These are phyloP conservation scores for Chlamydomonas eustigma DNA, from an alignment of 139 green algal species.

Conservation along the genomic window DNA sequence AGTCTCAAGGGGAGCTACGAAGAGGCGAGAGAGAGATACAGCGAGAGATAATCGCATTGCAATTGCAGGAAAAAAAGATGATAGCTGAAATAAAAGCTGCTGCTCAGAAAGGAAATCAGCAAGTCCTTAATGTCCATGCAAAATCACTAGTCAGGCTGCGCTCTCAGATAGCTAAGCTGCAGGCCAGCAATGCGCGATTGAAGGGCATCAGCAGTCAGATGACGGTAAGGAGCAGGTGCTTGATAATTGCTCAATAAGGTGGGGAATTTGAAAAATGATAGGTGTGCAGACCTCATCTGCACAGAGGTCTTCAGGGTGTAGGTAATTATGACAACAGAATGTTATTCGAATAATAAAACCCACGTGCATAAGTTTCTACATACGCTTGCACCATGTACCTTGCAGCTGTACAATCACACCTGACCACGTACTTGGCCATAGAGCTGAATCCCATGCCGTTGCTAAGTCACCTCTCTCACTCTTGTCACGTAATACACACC, in stretches of 20 bases:
- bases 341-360: too few relatives aligned
- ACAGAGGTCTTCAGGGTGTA: too few relatives aligned
- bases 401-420: too few relatives aligned
- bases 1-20: background rate
- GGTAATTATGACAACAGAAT: too few relatives aligned
- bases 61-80: background rate
- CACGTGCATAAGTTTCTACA: too few relatives aligned
- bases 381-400: too few relatives aligned
- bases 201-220: conserved; percentile 19
- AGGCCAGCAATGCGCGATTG: conserved; percentile 32
- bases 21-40: background rate
- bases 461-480: background rate
- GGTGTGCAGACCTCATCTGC: too few relatives aligned
- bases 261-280: background rate
- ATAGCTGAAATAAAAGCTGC: conserved; percentile 1
- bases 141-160: conserved; percentile 2
- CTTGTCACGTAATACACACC: too few relatives aligned
- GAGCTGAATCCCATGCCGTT: background rate
- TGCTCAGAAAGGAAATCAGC: conserved; percentile 6
- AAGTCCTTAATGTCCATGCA: background rate
- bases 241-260: background rate
- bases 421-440: too few relatives aligned
- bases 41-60: background rate
- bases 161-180: conserved; percentile 32
- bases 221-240: conserved; percentile 6